These are phyloP conservation scores for Lumnitzera littorea DNA, from an alignment of 345 rosid genomes.

Conservation along the genomic window DNA sequence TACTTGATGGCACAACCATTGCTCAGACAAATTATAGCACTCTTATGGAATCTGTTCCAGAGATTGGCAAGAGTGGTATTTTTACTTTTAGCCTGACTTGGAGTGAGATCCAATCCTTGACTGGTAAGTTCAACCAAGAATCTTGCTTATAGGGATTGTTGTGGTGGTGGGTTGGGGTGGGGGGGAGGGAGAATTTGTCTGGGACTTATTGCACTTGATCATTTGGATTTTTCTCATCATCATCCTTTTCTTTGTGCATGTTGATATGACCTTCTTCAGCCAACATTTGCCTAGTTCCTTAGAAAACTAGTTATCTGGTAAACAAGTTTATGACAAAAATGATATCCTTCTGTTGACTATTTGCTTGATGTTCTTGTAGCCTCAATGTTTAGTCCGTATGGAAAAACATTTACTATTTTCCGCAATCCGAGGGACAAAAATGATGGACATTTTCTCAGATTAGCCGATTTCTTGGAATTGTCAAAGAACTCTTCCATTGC, in stretches of 20 bases:
- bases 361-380: slow-evolving; percentile 33
- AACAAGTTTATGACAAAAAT: background rate
- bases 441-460: slow-evolving; percentile 41
- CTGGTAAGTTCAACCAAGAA: slow-evolving; percentile 36
- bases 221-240: too few species aligned
- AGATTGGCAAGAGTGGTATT: slow-evolving; percentile 32
- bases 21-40: slow-evolving; percentile 34
- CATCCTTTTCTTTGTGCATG: too few species aligned
- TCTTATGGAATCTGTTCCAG: slow-evolving; percentile 32
- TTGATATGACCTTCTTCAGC: too few species aligned
- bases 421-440: slow-evolving; percentile 51
- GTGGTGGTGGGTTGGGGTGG: too few species aligned
- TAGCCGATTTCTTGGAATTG: slow-evolving; percentile 58
- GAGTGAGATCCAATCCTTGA: slow-evolving; percentile 56
- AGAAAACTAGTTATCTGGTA: too few species aligned
- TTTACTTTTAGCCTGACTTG: slow-evolving; percentile 63
- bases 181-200: too few species aligned
- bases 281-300: too few species aligned
- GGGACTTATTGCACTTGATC: too few species aligned
- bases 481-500: slow-evolving; percentile 60
- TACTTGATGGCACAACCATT: slow-evolving; percentile 36
- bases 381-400: slow-evolving; percentile 45
- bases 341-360: background rate
- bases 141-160: too few species aligned
- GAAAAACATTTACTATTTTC: slow-evolving; percentile 2